Base-by-base conservation (phyloP, 2,329 filamentous ascomycete species). In the Colletotrichum zoysiae region DNA sequence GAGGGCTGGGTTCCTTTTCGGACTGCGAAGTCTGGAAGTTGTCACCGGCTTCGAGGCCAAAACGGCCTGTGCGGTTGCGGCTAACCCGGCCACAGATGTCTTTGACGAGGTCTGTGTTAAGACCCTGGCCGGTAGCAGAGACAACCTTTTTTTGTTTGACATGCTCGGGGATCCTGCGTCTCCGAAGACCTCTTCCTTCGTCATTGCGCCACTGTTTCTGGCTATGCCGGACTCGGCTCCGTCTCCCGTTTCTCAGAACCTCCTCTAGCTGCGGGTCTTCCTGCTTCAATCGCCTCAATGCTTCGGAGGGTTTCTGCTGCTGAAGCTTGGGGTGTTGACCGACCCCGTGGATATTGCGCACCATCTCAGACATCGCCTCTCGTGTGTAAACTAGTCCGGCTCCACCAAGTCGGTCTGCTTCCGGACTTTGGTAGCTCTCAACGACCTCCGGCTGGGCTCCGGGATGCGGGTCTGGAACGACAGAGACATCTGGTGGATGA, bases 181-280 rank as follows among this genome's bases (percentile, higher is more conserved):
- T 16, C 20, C 6, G 53, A 51, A 18, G 38, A 16, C 18, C n/a
- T 59, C 40, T 18, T 42, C 46, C 35, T 30, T 30, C 48, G 16
- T 42, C 23, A 38, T 70, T 48, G 66, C 40, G 55, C 55, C 66
- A 55, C 65, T 70, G 60, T 60, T 56, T 55, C 33, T 70, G 65
- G 65, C 35, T 48, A 65, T 38, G 48, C 46, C 66, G 11, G 35
- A 42, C 60, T 56, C 60, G 58, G 65, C 44, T 18, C 38, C 59
- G 38, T 60, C 40, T 59, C 48, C 48, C 46, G 48, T 44, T 53
- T 48, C 23, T 55, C 42, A 46, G 53, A n/a, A 44, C 51, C n/a
- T 9, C 48, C 42, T 51, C 12, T 23, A 44, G 33, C 50, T 35
- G 23, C 56, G 8, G n/a, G 9, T 46, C 38, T 30, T 5, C 23